phyloP scores from a whole-genome alignment of 192 early-diverging fungal species.

The Coemansia guatemalensis region DNA sequence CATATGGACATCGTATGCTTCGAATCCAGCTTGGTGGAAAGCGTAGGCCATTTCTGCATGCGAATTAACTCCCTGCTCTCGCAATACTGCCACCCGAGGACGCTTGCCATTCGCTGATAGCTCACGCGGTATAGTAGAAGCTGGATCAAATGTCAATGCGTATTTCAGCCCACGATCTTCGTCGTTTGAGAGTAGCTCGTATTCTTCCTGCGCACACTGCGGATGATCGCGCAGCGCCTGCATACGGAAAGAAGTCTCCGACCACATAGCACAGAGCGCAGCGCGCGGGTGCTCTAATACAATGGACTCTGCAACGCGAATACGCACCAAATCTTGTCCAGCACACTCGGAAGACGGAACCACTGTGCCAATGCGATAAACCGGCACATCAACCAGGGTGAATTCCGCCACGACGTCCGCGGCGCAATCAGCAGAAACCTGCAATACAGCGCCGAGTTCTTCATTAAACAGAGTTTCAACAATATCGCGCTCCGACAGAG shows the following conservation, averaged over 20 bases:
- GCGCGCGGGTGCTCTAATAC: conserved; percentile 63
- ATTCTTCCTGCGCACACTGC: conserved; percentile 82
- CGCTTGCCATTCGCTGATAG: conserved; percentile 7
- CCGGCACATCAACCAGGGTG: conserved; percentile 50
- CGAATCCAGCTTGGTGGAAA: conserved; percentile 93
- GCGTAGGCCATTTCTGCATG: conserved; percentile 94
- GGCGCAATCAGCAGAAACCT: conserved; percentile 66
- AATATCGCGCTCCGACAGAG: conserved; percentile 42
- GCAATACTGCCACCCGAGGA: conserved; percentile 90
- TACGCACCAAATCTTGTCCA: conserved; percentile 54
- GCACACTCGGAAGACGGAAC: conserved; percentile 13
- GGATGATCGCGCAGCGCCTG: conserved; percentile 90
- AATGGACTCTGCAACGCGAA: conserved; percentile 41
- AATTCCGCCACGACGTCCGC: conserved; percentile 50
- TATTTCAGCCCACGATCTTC: conserved; percentile 79
- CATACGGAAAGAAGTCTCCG: conserved; percentile 89
- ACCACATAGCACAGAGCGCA: conserved; percentile 81
- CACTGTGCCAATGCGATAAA: conserved; percentile 62
- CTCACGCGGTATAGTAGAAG: conserved; percentile 24
- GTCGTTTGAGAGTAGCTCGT: conserved; percentile 64
- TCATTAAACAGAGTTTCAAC: conserved; percentile 87
- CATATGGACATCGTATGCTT: conserved; percentile 97
- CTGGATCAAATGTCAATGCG: conserved; percentile 75
- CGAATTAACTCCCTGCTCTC: conserved; percentile 98
- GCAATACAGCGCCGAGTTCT: conserved; percentile 96